phyloP scores from a whole-genome alignment of 129 eudicot species.

The Flaveria linearis region DNA sequence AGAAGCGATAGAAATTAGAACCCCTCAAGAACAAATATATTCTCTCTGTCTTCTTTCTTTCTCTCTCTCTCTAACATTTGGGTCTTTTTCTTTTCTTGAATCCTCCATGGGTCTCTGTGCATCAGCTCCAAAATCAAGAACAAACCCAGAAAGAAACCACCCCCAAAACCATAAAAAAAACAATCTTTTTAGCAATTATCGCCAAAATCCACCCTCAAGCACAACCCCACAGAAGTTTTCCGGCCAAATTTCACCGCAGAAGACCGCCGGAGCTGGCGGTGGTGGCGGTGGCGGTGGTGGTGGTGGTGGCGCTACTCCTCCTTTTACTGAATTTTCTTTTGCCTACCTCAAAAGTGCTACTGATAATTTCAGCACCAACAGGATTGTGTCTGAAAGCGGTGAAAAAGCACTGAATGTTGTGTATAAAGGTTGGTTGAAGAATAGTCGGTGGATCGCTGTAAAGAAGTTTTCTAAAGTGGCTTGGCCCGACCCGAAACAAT shows the following conservation, averaged over 20 bases:
- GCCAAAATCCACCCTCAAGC: conserved; percentile 30
- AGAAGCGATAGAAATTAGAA: conserved; percentile 39
- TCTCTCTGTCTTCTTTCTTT: conserved; percentile 28
- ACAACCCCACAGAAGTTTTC: conserved; percentile 37
- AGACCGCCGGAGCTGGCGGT: conserved; percentile 22
- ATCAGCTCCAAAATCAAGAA: conserved; percentile 49
- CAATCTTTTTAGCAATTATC: conserved; percentile 27
- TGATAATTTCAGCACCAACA: conserved; percentile 53
- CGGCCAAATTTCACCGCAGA: conserved; percentile 25
- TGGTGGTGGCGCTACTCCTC: conserved; percentile 24
- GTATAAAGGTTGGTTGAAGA: conserved; percentile 59
- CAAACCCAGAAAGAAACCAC: conserved; percentile 49
- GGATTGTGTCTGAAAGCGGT: conserved; percentile 65
- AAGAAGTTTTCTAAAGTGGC: conserved; percentile 63
- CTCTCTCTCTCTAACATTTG: neutral
- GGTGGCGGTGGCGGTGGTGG: conserved; percentile 22
- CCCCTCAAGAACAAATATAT: conserved; percentile 27
- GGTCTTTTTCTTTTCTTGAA: neutral
- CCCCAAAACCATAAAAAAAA: conserved; percentile 27
- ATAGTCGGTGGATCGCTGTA: conserved; percentile 70
- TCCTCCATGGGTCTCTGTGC: conserved; percentile 64
- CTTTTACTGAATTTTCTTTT: conserved; percentile 53
- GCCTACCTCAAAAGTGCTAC: conserved; percentile 61
- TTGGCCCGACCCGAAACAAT: conserved; percentile 84
- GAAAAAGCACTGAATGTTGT: conserved; percentile 71